Conservation (phyloP, 441 rosid species). For the Raphanus hybrid region DNA sequence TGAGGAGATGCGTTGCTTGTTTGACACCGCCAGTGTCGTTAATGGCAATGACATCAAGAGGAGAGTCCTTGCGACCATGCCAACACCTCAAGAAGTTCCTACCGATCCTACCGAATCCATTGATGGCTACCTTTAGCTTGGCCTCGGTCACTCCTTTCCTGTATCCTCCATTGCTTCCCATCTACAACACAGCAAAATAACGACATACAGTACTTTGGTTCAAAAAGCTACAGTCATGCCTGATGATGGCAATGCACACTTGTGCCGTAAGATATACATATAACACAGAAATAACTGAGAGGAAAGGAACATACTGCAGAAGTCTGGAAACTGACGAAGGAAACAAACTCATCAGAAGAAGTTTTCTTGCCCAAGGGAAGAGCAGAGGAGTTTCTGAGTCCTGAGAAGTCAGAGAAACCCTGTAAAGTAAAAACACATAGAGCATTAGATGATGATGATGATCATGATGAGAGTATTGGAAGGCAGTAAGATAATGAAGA, state of each 20-base stretch:
- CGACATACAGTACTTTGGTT: constrained; percentile 1
- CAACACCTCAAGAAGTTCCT: constrained; percentile 98
- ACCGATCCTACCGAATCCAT: constrained; percentile 96
- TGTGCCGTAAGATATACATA: too few relatives aligned
- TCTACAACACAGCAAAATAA: too few relatives aligned
- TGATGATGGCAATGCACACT: constrained; percentile 24
- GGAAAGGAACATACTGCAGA: constrained; percentile 64
- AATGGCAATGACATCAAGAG: constrained; percentile 87
- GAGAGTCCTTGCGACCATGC: constrained; percentile 94
- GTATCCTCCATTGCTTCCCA: constrained; percentile 74
- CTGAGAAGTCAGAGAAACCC: constrained; percentile 82
- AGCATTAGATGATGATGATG: constrained; percentile 10
- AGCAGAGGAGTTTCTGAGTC: constrained; percentile 68
- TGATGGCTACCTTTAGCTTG: constrained; percentile 94
- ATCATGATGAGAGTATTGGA: background rate
- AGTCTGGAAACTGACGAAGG: constrained; percentile 75
- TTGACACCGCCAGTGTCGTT: constrained; percentile 97
- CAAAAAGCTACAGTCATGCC: constrained; percentile 9
- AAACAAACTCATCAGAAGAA: constrained; percentile 71
- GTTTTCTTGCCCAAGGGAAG: constrained; percentile 68
- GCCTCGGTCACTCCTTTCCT: constrained; percentile 80
- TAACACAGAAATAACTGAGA: constrained; percentile 12
- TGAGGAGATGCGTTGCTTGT: constrained; percentile 97
- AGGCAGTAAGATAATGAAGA: background rate
- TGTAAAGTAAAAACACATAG: constrained; percentile 35